Conservation (phyloP, 208 protist genomes). For the Trypanosomatidae sp. region DNA sequence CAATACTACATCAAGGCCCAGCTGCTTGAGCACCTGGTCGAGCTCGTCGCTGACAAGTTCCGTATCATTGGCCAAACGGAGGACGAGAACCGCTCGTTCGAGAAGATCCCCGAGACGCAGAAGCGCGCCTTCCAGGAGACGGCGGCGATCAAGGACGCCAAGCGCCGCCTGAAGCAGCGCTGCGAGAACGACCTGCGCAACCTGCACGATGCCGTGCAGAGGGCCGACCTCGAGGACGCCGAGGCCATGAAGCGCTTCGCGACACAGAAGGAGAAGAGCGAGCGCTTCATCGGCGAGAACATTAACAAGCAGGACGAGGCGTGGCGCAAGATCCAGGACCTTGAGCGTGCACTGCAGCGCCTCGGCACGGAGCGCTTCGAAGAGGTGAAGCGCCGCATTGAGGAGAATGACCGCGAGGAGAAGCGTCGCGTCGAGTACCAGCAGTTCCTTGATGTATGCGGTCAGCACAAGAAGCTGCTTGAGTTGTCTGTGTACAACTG, state of each 20-base stretch:
- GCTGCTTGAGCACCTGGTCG: slow-evolving; percentile 52
- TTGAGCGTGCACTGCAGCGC: slow-evolving; percentile 49
- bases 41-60: slow-evolving; percentile 52
- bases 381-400: slow-evolving; percentile 65
- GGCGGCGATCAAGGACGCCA: slow-evolving; percentile 44
- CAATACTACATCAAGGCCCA: slow-evolving; percentile 68
- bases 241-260: slow-evolving; percentile 51
- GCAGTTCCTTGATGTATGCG: slow-evolving; percentile 58
- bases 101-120: slow-evolving; percentile 48
- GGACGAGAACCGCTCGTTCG: slow-evolving; percentile 46
- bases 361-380: slow-evolving; percentile 63
- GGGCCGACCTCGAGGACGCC: slow-evolving; percentile 52
- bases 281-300: slow-evolving; percentile 42
- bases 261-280: slow-evolving; percentile 44
- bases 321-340: slow-evolving; percentile 63
- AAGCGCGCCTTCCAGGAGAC: slow-evolving; percentile 61
- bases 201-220: slow-evolving; percentile 55
- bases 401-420: slow-evolving; percentile 68
- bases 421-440: slow-evolving; percentile 62
- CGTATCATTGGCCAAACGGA: slow-evolving; percentile 37
- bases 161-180: slow-evolving; percentile 41
- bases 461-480: slow-evolving; percentile 59
- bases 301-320: slow-evolving; percentile 48
- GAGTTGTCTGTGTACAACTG: slow-evolving; percentile 63
- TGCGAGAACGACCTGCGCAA: slow-evolving; percentile 56